Conservation (phyloP, 2,329 filamentous ascomycete genomes). For the Trichoderma simmonsii region DNA sequence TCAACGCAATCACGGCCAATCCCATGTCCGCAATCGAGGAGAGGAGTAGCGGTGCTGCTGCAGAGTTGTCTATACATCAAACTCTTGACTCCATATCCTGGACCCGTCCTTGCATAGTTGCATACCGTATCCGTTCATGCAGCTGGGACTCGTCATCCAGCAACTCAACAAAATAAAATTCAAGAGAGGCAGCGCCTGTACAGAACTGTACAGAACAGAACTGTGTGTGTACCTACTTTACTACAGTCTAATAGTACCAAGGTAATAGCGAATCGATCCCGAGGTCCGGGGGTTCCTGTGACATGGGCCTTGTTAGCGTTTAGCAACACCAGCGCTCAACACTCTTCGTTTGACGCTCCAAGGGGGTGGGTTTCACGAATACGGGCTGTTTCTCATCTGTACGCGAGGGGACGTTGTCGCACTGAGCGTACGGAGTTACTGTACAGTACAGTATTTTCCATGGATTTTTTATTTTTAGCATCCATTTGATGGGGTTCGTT, state of each 20-base stretch:
- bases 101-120: neutral
- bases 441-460: neutral
- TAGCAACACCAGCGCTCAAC: neutral
- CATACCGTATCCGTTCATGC: neutral
- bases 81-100: neutral
- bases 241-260: neutral
- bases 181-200: neutral
- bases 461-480: constrained; percentile 9
- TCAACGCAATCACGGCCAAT: neutral
- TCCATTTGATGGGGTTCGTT: neutral
- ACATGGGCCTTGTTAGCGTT: neutral
- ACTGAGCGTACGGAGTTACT: neutral
- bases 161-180: neutral
- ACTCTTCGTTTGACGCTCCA: neutral
- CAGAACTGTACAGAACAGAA: neutral
- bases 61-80: neutral
- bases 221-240: neutral
- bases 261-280: neutral
- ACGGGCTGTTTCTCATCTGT: constrained; percentile 2
- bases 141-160: neutral
- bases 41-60: neutral
- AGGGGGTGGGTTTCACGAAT: constrained; percentile 12
- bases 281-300: neutral
- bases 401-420: constrained; percentile 3
- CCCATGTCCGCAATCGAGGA: neutral